Evolutionary conservation across 371 early-diverging fungal genomes (phyloP).

Genomic region (Dichotomocladium elegans): DNA sequence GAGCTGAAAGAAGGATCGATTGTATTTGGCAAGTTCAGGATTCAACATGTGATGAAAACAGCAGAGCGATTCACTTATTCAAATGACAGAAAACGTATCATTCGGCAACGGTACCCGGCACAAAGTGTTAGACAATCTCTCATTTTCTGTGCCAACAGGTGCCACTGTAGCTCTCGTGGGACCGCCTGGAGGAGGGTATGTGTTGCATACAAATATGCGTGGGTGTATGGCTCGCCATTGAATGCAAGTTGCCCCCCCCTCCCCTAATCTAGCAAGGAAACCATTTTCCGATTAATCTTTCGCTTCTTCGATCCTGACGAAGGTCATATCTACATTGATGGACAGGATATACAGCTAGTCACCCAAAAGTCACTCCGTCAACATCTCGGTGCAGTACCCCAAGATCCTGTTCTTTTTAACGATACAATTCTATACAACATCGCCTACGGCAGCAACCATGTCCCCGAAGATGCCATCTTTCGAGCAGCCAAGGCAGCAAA

Average conservation of each 20-base stretch:
- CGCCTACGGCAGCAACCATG: conserved; percentile 59
- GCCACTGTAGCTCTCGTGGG: conserved; percentile 86
- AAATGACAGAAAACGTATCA: conserved; percentile 62
- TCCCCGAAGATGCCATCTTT: conserved; percentile 62
- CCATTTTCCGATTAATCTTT: conserved; percentile 83
- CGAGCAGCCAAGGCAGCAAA: conserved; percentile 82
- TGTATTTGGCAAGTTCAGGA: conserved; percentile 49
- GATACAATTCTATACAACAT: conserved; percentile 81
- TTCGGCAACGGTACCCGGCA: conserved; percentile 72
- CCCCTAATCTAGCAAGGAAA: conserved; percentile 57
- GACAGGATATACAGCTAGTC: conserved; percentile 76
- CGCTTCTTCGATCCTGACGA: conserved; percentile 81
- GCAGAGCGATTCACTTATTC: too few species aligned
- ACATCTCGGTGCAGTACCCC: conserved; percentile 85
- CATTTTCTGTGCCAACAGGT: conserved; percentile 82
- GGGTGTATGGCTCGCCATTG: too few species aligned
- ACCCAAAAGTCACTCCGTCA: conserved; percentile 63
- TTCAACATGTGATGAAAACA: too few species aligned
- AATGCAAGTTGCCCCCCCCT: conserved; percentile 1
- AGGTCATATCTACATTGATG: conserved; percentile 87
- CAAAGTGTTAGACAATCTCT: conserved; percentile 66
- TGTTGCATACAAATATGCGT: neutral
- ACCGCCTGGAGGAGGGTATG: conserved; percentile 81
- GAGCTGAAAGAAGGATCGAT: conserved; percentile 54
- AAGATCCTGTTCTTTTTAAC: conserved; percentile 83